Conservation (phyloP, 768 basidiomycete species). For the Saitozyma podzolica region DNA sequence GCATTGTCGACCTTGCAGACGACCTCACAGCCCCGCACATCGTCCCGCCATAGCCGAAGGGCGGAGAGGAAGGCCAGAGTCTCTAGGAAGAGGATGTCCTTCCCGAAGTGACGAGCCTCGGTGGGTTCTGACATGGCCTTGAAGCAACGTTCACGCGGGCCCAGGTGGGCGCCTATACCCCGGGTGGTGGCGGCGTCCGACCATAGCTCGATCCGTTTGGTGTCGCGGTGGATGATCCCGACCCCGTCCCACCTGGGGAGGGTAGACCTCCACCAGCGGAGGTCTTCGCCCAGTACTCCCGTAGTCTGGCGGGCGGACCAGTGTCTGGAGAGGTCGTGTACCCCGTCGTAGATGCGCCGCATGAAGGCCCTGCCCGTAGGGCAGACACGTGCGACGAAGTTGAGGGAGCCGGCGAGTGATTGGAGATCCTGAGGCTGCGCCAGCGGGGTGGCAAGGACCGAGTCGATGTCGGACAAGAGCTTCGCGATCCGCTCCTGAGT, state of each 20-base stretch:
- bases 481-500: background rate
- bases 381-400: conserved; percentile 54
- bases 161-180: conserved; percentile 15
- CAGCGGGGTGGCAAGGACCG: background rate
- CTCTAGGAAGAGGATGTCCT: conserved; percentile 21
- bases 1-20: conserved; percentile 15
- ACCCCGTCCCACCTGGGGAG: conserved; percentile 9
- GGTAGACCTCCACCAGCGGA: background rate
- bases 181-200: conserved; percentile 11
- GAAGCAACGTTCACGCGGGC: background rate
- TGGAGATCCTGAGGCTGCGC: conserved; percentile 18
- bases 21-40: background rate
- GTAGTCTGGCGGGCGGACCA: background rate
- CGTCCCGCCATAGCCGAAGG: conserved; percentile 7
- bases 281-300: background rate
- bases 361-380: conserved; percentile 48
- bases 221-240: too few species aligned
- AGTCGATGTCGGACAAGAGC: background rate
- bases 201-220: conserved; percentile 9
- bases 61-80: conserved; percentile 8
- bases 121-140: conserved; percentile 1
- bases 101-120: conserved; percentile 2
- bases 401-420: conserved; percentile 8
- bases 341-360: conserved; percentile 37
- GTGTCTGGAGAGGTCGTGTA: background rate